Evolutionary conservation across 768 basidiomycete species (phyloP), one percentile per base, ranked within the genome.

Genomic region (Psilocybe sp.): DNA sequence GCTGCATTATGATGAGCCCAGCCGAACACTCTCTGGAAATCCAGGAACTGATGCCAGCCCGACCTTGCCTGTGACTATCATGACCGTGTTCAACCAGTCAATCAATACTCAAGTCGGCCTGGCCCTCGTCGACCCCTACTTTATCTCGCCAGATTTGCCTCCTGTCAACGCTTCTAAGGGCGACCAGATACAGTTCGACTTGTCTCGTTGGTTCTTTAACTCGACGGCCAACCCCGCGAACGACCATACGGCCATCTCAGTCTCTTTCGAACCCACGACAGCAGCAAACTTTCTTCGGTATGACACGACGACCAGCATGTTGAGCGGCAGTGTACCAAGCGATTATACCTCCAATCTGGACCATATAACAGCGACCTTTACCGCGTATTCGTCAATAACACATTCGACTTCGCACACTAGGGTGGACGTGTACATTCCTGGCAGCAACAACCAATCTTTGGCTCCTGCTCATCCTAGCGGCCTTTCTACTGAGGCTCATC

Each of bases 381-480:
- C 82, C 6, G 89, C 87, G 2, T 87, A 82, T 64, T 87, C 84
- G 31, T 69, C 63, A 34, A 47, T 76, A 15, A 87, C 83, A 2
- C 87, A 84, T 56, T 85, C 87, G 13, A 87, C 81, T 1, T 90
- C 87, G 15, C 85, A 88, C 58, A 73, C 85, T 1, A 76, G 56
- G 47, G 71, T 89, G 14, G 64, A 74, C 1, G 69, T 90, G 28
- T 70, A 75, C 47, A 63, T 84, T 49, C 63, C 75, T 50, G 66
- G 69, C 28, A 60, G 47, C 11, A 60, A 53, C 55, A 65, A 66
- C 18, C 69, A 77, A 53, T 69, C 74, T 34, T 60, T 64, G 2
- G 63, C 64, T n/a, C 62, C 57, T 13, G 50, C 62, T 20, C 71
- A 64, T 54, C 68, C 68, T 13, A 60, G 53, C 34, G 68, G 69